Conservation (phyloP, 2,329 filamentous ascomycete genomes). For the Gremmenia infestans region DNA sequence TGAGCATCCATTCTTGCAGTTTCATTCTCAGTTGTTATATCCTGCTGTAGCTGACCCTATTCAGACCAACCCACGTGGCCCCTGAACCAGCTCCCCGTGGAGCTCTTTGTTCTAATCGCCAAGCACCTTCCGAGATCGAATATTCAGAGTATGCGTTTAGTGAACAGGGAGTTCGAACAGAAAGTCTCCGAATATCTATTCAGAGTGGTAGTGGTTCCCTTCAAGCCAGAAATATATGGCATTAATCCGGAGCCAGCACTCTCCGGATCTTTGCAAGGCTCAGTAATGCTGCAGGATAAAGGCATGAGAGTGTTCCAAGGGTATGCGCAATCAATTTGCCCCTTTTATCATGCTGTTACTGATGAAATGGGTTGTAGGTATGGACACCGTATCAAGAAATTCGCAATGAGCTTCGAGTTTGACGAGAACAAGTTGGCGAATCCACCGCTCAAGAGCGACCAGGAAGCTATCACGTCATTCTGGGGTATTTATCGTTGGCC, state of each 20-base stretch:
- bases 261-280: constrained; percentile 11
- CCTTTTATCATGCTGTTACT: neutral
- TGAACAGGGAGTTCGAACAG: constrained; percentile 53
- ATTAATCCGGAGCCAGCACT: constrained; percentile 36
- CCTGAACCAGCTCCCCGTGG: constrained; percentile 46
- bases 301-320: constrained; percentile 57
- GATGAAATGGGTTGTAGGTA: constrained; percentile 34
- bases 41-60: neutral
- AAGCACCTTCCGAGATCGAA: constrained; percentile 51
- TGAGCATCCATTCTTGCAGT: neutral
- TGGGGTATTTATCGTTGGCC: constrained; percentile 66
- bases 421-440: constrained; percentile 45
- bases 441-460: constrained; percentile 52
- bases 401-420: constrained; percentile 66
- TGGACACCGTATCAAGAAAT: constrained; percentile 54
- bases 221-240: constrained; percentile 58
- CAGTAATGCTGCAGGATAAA: constrained; percentile 34
- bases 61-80: constrained; percentile 32
- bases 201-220: constrained; percentile 59
- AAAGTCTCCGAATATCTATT: constrained; percentile 56
- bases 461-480: constrained; percentile 50
- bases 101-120: constrained; percentile 56
- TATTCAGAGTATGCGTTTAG: constrained; percentile 56
- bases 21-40: neutral
- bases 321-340: neutral